Evolutionary conservation across 1,284 basidiomycete genomes (phyloP).

Genomic region (Pyrrhoderma lamaoense): DNA sequence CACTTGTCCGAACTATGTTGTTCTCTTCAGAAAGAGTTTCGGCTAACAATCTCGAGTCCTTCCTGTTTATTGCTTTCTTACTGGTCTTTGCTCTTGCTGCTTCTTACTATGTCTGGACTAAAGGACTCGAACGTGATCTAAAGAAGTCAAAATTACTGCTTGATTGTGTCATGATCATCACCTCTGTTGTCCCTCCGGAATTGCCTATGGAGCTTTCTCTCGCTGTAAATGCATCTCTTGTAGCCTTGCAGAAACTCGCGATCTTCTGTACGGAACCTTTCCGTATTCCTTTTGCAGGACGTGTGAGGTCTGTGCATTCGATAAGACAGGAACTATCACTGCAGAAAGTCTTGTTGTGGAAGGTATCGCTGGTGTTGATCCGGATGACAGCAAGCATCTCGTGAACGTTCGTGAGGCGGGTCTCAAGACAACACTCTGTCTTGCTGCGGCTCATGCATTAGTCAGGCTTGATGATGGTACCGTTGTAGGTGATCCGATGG

Average conservation of each 20-base stretch:
- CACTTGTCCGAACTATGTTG: slow-evolving; percentile 95
- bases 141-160: slow-evolving; percentile 90
- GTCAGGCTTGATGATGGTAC: slow-evolving; percentile 90
- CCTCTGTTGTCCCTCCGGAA: slow-evolving; percentile 92
- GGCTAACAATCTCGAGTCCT: slow-evolving; percentile 89
- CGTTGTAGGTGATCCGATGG: slow-evolving; percentile 98
- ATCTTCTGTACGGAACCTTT: slow-evolving; percentile 98
- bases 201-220: slow-evolving; percentile 93
- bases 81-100: slow-evolving; percentile 95
- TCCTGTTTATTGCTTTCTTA: slow-evolving; percentile 94
- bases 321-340: slow-evolving; percentile 96
- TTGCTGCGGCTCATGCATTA: slow-evolving; percentile 93
- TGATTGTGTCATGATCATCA: slow-evolving; percentile 92
- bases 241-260: slow-evolving; percentile 55
- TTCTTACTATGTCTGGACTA: slow-evolving; percentile 93
- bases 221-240: slow-evolving; percentile 89
- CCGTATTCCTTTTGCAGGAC: slow-evolving; percentile 88
- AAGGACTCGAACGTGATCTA: slow-evolving; percentile 84
- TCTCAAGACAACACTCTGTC: slow-evolving; percentile 77
- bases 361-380: slow-evolving; percentile 78
- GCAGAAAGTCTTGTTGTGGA: slow-evolving; percentile 92
- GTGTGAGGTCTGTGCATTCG: slow-evolving; percentile 97
- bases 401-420: slow-evolving; percentile 72
- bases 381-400: slow-evolving; percentile 55
- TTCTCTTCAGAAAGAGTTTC: slow-evolving; percentile 93